Base-by-base conservation (phyloP, 805 yeast species). In the Pichia californica region DNA sequence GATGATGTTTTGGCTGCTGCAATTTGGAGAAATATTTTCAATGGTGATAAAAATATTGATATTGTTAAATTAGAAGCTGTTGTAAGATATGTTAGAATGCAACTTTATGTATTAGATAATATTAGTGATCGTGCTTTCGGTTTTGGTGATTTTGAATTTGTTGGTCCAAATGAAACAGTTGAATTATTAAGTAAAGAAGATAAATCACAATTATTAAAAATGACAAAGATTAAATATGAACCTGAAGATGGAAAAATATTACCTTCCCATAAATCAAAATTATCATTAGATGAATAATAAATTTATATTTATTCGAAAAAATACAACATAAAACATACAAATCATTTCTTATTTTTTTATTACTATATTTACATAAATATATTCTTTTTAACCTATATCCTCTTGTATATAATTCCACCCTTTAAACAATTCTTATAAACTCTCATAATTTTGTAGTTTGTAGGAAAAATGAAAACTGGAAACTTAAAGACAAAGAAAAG, bases 41-140 rank as follows among this genome's bases (percentile, higher is more conserved):
- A 85, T 53, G 95, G 93, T 45, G 81, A 85, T 62, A 77, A 79
- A 34, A 79, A 86, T 51, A 79, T 83, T 16, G 96, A 91, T 63
- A 71, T 83, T 63, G 79, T 84, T 45, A 88, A 88, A 48, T 68
- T 93, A 35, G 97, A 89, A 62, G 89, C 93, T 13, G 71, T 85
- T 52, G 86, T 89, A n/a, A 86, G 87, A 50, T 93, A 91, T 59
- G 82, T 88, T 23, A 80, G 97, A 61, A 82, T 86, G 53, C 96
- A 93, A 60, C 67, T 93, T 40, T 93, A 89, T 58, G 91, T 93
- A 14, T 68, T 93, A 56, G 83, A 83, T 59, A 81, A 81, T 60
- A 77, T 88, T 72, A 76, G 88, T 27, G 99, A 93, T 62, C 74
- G 95, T 53, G 96, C 91, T 52, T 91, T 93, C 68, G 96, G 94